Percentiles rank a stretch among this genome's conserved stretches.
phyloP scores from a whole-genome alignment of 1,284 basidiomycete species.

The Boletus semigastroideus region DNA sequence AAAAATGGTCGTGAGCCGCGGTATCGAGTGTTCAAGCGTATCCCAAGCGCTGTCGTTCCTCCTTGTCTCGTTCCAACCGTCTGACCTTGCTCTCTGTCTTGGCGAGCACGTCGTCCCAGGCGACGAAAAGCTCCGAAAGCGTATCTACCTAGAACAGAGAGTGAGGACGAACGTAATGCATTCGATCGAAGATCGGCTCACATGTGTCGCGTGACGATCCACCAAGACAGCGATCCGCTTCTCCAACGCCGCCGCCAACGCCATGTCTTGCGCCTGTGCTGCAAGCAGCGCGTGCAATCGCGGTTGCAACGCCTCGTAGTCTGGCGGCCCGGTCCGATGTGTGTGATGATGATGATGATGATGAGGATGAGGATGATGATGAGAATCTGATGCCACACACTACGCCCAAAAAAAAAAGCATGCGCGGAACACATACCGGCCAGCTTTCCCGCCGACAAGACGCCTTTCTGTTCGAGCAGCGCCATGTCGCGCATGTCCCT shows the following conservation, averaged over 20 bases:
- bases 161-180: background rate
- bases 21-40: conserved; percentile 32
- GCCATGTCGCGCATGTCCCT: conserved; percentile 77
- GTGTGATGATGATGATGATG: no score
- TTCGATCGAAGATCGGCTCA: conserved; percentile 35
- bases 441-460: conserved; percentile 68
- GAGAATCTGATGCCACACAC: no score
- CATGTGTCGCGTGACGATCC: conserved; percentile 66
- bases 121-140: conserved; percentile 76
- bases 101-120: conserved; percentile 72
- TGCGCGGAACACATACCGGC: conserved; percentile 42
- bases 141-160: conserved; percentile 57
- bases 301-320: conserved; percentile 61
- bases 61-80: conserved; percentile 56
- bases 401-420: background rate
- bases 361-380: no score
- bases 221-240: conserved; percentile 60
- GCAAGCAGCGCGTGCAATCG: conserved; percentile 57
- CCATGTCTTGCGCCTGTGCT: conserved; percentile 58
- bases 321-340: conserved; percentile 31
- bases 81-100: conserved; percentile 58
- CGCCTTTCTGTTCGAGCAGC: conserved; percentile 63
- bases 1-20: background rate
- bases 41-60: conserved; percentile 58
- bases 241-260: conserved; percentile 57